phyloP scores from a whole-genome alignment of 192 early-diverging fungal genomes.

The Entrophospora sp. region DNA sequence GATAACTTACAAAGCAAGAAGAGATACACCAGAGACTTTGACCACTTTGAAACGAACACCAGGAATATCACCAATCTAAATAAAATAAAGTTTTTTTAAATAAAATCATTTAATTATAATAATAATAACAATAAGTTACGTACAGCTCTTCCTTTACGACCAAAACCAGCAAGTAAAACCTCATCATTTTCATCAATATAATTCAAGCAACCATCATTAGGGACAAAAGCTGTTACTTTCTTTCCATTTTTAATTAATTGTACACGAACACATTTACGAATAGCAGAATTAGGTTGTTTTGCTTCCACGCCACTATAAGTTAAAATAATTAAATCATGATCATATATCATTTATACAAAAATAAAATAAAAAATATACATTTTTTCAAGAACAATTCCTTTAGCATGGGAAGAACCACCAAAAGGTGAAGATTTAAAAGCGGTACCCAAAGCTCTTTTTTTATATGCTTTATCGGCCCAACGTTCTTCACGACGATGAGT shows the following conservation, averaged over 20 bases:
- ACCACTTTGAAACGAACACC: constrained; percentile 99
- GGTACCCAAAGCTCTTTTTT: constrained; percentile 97
- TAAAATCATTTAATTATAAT: background rate
- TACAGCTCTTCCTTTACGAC: constrained; percentile 98
- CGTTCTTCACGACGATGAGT: constrained; percentile 96
- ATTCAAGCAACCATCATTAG: constrained; percentile 99
- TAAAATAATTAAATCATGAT: too few species aligned
- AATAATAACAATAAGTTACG: constrained; percentile 10
- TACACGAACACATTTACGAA: constrained; percentile 99
- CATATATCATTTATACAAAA: background rate
- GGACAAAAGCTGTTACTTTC: constrained; percentile 99
- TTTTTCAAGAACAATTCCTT: constrained; percentile 99
- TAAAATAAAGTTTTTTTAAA: background rate
- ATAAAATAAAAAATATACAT: constrained; percentile 51
- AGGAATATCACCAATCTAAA: constrained; percentile 91
- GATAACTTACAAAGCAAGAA: constrained; percentile 79
- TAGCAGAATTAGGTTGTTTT: constrained; percentile 99
- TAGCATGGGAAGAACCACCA: constrained; percentile 99
- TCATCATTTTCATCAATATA: constrained; percentile 99
- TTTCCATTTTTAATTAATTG: constrained; percentile 99
- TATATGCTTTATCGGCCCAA: constrained; percentile 99
- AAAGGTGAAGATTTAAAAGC: constrained; percentile 98
- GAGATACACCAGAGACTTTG: constrained; percentile 99
- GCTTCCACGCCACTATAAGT: constrained; percentile 90
- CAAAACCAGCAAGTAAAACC: constrained; percentile 99